phyloP scores from a whole-genome alignment of 1,284 basidiomycete species.

The Ustilago xerochloae region DNA sequence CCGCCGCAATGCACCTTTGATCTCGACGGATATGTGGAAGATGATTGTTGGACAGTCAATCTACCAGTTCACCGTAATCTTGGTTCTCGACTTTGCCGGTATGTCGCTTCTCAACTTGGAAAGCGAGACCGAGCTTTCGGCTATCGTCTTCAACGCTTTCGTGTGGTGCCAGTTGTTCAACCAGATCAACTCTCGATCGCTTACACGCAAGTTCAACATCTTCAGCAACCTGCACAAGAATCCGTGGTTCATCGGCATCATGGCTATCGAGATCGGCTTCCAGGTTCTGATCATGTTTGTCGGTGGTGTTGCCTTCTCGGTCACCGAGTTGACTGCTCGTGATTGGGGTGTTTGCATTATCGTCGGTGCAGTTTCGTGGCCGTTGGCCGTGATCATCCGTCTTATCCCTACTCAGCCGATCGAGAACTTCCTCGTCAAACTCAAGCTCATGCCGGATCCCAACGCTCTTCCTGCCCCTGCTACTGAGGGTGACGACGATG shows the following conservation, averaged over 20 bases:
- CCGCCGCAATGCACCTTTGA: slow-evolving; percentile 85
- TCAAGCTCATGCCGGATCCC: slow-evolving; percentile 78
- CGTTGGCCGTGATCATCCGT: slow-evolving; percentile 85
- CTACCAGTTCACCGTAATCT: slow-evolving; percentile 85
- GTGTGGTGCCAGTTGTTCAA: slow-evolving; percentile 84
- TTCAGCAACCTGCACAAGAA: slow-evolving; percentile 86
- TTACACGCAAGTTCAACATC: slow-evolving; percentile 88
- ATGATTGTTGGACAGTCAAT: slow-evolving; percentile 90
- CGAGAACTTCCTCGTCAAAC: slow-evolving; percentile 77
- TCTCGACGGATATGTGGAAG: slow-evolving; percentile 83
- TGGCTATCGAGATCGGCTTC: slow-evolving; percentile 83
- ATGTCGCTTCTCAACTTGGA: slow-evolving; percentile 74
- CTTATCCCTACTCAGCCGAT: slow-evolving; percentile 83
- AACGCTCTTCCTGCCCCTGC: slow-evolving; percentile 75
- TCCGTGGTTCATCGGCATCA: slow-evolving; percentile 87
- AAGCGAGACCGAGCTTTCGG: slow-evolving; percentile 74
- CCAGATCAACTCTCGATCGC: slow-evolving; percentile 87
- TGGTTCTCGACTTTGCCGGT: slow-evolving; percentile 90
- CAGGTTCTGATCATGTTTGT: slow-evolving; percentile 91
- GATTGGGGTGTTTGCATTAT: slow-evolving; percentile 95
- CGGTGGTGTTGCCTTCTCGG: slow-evolving; percentile 90
- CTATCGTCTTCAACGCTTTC: slow-evolving; percentile 94
- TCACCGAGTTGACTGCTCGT: slow-evolving; percentile 78
- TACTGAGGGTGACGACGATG: slow-evolving; percentile 26
- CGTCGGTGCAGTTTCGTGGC: slow-evolving; percentile 86